A percentile compares a stretch with the other conserved stretches of the same genome.
phyloP scores from a whole-genome alignment of 2,329 filamentous ascomycete genomes.

The Camillea tinctor region DNA sequence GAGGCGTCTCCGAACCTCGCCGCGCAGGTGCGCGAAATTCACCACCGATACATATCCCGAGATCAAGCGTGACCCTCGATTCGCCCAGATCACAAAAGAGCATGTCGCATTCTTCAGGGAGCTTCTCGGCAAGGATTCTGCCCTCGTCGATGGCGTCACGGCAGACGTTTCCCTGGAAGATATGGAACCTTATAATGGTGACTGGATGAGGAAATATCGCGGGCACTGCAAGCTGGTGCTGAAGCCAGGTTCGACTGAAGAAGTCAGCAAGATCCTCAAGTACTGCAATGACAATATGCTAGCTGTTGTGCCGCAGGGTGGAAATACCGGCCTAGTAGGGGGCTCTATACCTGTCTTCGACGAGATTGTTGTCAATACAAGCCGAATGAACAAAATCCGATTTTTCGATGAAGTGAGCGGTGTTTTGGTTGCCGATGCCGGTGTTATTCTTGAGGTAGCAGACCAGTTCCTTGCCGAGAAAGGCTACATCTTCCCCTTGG shows the following conservation, averaged over 20 bases:
- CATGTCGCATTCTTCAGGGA: constrained; percentile 82
- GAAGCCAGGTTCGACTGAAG: constrained; percentile 78
- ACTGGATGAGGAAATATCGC: constrained; percentile 99
- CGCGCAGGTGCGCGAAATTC: constrained; percentile 57
- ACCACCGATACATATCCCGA: constrained; percentile 85
- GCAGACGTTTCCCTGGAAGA: constrained; percentile 70
- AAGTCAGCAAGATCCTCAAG: constrained; percentile 86
- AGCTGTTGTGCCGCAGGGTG: constrained; percentile 94
- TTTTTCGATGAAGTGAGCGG: constrained; percentile 94
- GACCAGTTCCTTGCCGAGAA: constrained; percentile 83
- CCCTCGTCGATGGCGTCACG: constrained; percentile 80
- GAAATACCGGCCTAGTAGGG: constrained; percentile 93
- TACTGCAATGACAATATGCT: constrained; percentile 94
- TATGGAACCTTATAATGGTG: constrained; percentile 87
- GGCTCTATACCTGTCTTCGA: constrained; percentile 97
- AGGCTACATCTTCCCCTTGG: constrained; percentile 88
- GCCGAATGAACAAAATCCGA: constrained; percentile 85
- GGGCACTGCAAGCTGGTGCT: constrained; percentile 86
- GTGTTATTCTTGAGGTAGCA: constrained; percentile 84
- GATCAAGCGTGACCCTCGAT: constrained; percentile 76
- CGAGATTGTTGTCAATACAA: constrained; percentile 91
- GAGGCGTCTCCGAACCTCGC: constrained; percentile 28
- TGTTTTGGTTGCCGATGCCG: constrained; percentile 84
- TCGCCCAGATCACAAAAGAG: constrained; percentile 68
- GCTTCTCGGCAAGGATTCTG: constrained; percentile 75